A percentile compares a stretch with the other conserved stretches of the same genome.
Conservation (phyloP, 352 stramenopile species). For the Phytophthora colocasiae region DNA sequence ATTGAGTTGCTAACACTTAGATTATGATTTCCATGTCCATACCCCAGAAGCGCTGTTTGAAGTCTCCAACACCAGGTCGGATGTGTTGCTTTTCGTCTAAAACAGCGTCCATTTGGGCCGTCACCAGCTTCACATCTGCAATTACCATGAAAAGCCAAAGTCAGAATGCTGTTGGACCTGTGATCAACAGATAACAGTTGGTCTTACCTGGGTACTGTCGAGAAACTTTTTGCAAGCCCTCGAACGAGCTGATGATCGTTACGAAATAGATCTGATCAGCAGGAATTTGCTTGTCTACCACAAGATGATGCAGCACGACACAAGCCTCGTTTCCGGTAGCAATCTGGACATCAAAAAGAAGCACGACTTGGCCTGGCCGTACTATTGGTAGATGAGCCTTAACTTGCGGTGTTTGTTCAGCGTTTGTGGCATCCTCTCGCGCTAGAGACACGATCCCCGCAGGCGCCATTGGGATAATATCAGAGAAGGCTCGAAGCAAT, state of each 20-base stretch:
- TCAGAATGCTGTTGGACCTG: not conserved
- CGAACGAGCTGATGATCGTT: constrained; percentile 3
- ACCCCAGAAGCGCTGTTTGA: constrained; percentile 7
- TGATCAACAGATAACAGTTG: not conserved
- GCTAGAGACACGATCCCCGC: constrained; percentile 22
- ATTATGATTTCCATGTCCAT: too few species aligned
- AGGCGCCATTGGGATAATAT: constrained; percentile 22
- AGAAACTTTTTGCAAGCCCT: constrained; percentile 5
- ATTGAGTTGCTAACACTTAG: not conserved
- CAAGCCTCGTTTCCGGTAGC: constrained; percentile 6
- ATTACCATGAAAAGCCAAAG: not conserved
- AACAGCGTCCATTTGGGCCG: constrained; percentile 11
- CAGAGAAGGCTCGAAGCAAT: constrained; percentile 32
- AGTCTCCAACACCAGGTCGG: constrained; percentile 2
- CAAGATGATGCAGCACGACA: constrained; percentile 6
- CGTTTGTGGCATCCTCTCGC: not conserved
- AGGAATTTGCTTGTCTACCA: constrained; percentile 1
- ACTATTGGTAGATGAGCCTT: not conserved
- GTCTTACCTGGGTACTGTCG: not conserved
- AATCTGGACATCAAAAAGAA: constrained; percentile 8
- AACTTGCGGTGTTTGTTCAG: not conserved
- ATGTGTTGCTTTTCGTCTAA: constrained; percentile 9
- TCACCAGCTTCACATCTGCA: constrained; percentile 3
- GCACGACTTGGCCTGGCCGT: not conserved
- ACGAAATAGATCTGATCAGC: constrained; percentile 3